Evolutionary conservation across 1,139 yeast genomes (phyloP).

Genomic region (Hemisphaericaspora lyxosophila): DNA sequence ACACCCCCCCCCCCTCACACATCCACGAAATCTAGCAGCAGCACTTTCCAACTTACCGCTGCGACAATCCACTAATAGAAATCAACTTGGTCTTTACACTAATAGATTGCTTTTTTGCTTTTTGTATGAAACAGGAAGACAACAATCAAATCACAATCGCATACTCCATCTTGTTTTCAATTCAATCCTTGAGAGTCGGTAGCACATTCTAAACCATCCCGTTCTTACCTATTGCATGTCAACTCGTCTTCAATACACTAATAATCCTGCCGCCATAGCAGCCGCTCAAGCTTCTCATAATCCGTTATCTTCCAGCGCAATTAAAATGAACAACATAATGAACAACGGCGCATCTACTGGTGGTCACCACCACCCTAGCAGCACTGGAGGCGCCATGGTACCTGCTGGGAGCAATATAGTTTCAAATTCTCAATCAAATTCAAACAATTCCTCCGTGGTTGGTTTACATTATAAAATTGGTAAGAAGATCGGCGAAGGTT

Average conservation of each 20-base stretch:
- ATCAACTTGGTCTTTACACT: neutral
- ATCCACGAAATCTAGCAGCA: too few species aligned
- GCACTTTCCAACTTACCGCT: too few species aligned
- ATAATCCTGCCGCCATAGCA: slow-evolving; percentile 40
- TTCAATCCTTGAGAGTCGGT: neutral
- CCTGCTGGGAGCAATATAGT: slow-evolving; percentile 6
- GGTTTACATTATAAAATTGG: slow-evolving; percentile 81
- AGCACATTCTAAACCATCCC: neutral
- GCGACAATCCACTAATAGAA: too few species aligned
- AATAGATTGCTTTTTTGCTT: neutral
- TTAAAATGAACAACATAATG: slow-evolving; percentile 11
- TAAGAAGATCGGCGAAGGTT: slow-evolving; percentile 82
- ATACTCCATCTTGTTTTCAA: neutral
- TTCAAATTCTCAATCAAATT: slow-evolving; percentile 18
- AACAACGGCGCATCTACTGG: slow-evolving; percentile 6
- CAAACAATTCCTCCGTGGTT: slow-evolving; percentile 52
- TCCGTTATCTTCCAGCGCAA: slow-evolving; percentile 14
- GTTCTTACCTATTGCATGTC: slow-evolving; percentile 11
- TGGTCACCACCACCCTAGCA: slow-evolving; percentile 10
- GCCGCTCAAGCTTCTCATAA: slow-evolving; percentile 38
- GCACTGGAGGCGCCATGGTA: slow-evolving; percentile 18
- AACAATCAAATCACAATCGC: neutral
- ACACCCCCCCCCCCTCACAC: too few species aligned
- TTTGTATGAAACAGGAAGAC: neutral
- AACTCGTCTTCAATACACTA: slow-evolving; percentile 13